phyloP scores from a whole-genome alignment of 192 early-diverging fungal genomes.

The Phlyctochytrium bullatum region DNA sequence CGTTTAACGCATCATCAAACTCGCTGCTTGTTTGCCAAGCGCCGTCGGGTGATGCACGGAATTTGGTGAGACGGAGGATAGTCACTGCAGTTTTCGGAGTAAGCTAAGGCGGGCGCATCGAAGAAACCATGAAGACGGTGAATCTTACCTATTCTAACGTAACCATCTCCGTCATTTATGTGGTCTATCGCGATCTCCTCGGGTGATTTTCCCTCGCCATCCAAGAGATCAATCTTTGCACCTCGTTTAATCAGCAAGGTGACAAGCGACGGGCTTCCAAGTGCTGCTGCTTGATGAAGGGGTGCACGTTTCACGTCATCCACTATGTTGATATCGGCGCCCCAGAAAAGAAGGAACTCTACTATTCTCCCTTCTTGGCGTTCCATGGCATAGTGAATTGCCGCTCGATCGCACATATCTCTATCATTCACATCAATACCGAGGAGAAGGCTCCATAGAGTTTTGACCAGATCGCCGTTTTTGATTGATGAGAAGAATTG shows the following conservation, averaged over 20 bases:
- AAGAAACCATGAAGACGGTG: neutral
- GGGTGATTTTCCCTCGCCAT: slow-evolving; percentile 50
- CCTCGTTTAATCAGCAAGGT: slow-evolving; percentile 69
- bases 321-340: slow-evolving; percentile 63
- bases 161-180: slow-evolving; percentile 9
- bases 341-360: slow-evolving; percentile 83
- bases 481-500: slow-evolving; percentile 60
- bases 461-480: slow-evolving; percentile 53
- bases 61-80: neutral
- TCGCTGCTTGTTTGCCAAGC: slow-evolving; percentile 2
- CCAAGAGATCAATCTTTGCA: slow-evolving; percentile 70
- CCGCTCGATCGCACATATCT: slow-evolving; percentile 54
- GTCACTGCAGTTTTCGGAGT: neutral
- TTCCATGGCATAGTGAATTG: slow-evolving; percentile 59
- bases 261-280: slow-evolving; percentile 67
- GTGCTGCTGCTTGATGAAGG: slow-evolving; percentile 71
- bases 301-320: slow-evolving; percentile 66
- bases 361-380: slow-evolving; percentile 64
- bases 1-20: slow-evolving; percentile 4
- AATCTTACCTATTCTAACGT: slow-evolving; percentile 7
- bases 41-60: neutral
- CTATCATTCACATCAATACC: slow-evolving; percentile 72
- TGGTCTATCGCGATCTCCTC: slow-evolving; percentile 10
- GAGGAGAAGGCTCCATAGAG: slow-evolving; percentile 62
- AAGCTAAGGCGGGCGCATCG: too few relatives aligned